Evolutionary conservation across 2,329 filamentous ascomycete genomes (phyloP), one percentile per base, ranked within the genome.

Genomic region (Pochonia chlamydosporia): DNA sequence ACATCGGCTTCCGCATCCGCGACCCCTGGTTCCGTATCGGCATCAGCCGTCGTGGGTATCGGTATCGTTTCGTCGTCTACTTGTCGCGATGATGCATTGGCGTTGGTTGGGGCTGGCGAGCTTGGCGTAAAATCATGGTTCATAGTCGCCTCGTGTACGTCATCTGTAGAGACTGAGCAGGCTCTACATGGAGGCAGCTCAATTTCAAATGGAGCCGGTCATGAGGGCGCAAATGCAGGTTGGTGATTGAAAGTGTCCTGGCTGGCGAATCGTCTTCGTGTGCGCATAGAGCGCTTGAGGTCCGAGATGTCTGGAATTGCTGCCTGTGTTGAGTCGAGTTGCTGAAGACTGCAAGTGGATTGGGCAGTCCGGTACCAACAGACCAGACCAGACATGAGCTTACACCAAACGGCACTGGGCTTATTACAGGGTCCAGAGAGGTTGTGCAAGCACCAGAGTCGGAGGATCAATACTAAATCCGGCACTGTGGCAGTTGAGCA

Each of bases 121-220:
- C 57, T 66, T 59, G 70, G 61, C 60, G 67, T 63, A 66, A 62
- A 24, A 66, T 75, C 73, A 74, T 76, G 62, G 72, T 68, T 75
- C 73, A 76, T 76, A 67, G 69, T 72, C 60, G 63, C 56, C 53
- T 55, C 52, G 62, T 18, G 37, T 44, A 42, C 59, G 60, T 63
- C 64, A 64, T 65, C 54, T 57, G 59, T 51, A 55, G 55, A 47
- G 56, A 49, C 51, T 48, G 56, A 59, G 59, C 54, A 54, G 52
- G 52, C 52, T 53, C 56, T 57, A 57, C 61, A 63, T 59, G 31
- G 56, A 54, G 57, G 61, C 62, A 63, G 58, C 52, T 46, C 41
- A 40, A 41, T 48, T 23, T 54, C 43, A 49, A n/a, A 25, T 26
- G 28, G 44, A 31, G 43, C 42, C 47, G 48, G 47, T 56, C 61